These are phyloP conservation scores for Nothophoma quercina DNA, from an alignment of 2,329 filamentous ascomycete species.

Conservation along the genomic window DNA sequence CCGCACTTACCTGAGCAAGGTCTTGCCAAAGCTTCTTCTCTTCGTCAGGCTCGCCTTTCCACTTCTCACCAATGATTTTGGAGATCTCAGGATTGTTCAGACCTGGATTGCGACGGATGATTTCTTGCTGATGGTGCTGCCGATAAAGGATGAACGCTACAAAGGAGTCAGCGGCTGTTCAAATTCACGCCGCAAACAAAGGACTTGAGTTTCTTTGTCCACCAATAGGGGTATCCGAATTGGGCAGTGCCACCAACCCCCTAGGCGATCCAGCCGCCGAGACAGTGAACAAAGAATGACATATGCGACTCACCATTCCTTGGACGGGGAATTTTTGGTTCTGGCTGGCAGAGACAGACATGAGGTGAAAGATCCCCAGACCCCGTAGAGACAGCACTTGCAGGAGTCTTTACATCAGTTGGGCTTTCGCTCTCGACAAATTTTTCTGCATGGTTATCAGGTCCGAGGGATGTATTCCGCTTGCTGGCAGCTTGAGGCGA, in stretches of 20 bases:
- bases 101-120: slow-evolving; percentile 83
- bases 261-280: slow-evolving; percentile 6
- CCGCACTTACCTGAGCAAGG: slow-evolving; percentile 73
- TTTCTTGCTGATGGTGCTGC: slow-evolving; percentile 85
- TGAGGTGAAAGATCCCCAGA: slow-evolving; percentile 52
- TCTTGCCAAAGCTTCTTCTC: slow-evolving; percentile 87
- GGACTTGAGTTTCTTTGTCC: slow-evolving; percentile 37
- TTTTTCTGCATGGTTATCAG: slow-evolving; percentile 27
- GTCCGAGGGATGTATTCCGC: slow-evolving; percentile 29
- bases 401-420: slow-evolving; percentile 27
- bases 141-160: slow-evolving; percentile 97
- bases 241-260: slow-evolving; percentile 17
- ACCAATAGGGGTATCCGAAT: slow-evolving; percentile 7
- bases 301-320: slow-evolving; percentile 73
- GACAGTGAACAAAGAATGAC: slow-evolving; percentile 33
- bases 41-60: slow-evolving; percentile 77
- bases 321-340: slow-evolving; percentile 74
- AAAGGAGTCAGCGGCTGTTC: slow-evolving; percentile 41
- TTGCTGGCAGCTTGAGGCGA: slow-evolving; percentile 37
- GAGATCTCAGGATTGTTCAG: slow-evolving; percentile 95
- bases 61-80: slow-evolving; percentile 94
- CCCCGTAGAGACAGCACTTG: slow-evolving; percentile 39
- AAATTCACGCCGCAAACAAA: slow-evolving; percentile 38
- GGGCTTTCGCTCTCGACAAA: slow-evolving; percentile 23
- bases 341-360: slow-evolving; percentile 74